phyloP scores from a whole-genome alignment of 169 alveolate genomes.

The Plasmodium cynomolgi region DNA sequence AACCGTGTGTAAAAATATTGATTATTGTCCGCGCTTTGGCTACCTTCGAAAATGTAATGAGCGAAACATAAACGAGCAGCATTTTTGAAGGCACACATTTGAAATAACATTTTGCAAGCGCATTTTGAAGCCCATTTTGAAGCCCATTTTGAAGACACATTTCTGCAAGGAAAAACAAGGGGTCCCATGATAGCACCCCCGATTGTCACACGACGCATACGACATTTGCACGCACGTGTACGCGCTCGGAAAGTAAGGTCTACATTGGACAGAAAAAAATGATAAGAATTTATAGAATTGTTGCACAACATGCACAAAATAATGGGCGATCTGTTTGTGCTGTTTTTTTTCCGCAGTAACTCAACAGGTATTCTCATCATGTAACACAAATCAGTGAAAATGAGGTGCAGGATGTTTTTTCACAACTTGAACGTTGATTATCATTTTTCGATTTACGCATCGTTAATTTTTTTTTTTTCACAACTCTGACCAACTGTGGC shows the following conservation, averaged over 20 bases:
- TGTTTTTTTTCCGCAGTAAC: not conserved
- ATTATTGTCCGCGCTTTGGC: not conserved
- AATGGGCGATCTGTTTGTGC: not conserved
- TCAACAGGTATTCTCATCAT: not conserved
- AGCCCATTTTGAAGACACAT: not conserved
- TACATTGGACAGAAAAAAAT: constrained; percentile 20
- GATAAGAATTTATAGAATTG: constrained; percentile 30
- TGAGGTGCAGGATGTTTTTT: not conserved
- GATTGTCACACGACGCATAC: not conserved
- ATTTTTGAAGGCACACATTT: not conserved
- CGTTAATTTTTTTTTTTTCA: constrained; percentile 1
- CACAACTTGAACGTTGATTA: not conserved
- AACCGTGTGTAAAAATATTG: not conserved
- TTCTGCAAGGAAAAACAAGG: not conserved
- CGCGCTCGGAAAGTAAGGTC: not conserved
- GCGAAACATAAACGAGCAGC: not conserved
- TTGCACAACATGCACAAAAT: constrained; percentile 15
- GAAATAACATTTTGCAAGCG: not conserved
- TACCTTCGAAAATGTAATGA: not conserved
- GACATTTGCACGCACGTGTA: not conserved
- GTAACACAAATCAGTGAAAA: not conserved
- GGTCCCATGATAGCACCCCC: not conserved
- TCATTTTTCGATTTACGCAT: not conserved
- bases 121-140: not conserved
- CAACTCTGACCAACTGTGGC: not conserved